phyloP scores from a whole-genome alignment of 208 protist species.

The Angomonas ambiguus region DNA sequence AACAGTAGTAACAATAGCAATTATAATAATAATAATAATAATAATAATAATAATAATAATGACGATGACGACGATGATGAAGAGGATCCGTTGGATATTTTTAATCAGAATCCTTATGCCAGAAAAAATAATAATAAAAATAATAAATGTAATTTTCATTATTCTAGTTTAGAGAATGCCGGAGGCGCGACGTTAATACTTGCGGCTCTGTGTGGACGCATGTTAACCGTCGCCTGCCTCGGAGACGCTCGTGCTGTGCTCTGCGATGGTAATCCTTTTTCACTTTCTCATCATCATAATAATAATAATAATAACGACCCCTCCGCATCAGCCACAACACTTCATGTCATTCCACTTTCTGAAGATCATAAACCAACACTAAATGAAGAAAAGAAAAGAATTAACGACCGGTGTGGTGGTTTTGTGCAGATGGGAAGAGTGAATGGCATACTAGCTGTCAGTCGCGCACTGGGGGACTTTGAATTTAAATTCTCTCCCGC shows the following conservation, averaged over 20 bases:
- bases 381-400: slow-evolving; percentile 60
- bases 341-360: slow-evolving; percentile 63
- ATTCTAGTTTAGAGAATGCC: slow-evolving; percentile 20
- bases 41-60: neutral
- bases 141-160: slow-evolving; percentile 19
- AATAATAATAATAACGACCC: slow-evolving; percentile 8
- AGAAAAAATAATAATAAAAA: slow-evolving; percentile 14
- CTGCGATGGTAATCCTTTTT: slow-evolving; percentile 56
- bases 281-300: neutral
- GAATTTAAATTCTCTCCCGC: slow-evolving; percentile 76
- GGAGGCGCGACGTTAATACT: slow-evolving; percentile 68
- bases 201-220: slow-evolving; percentile 62
- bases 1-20: neutral
- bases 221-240: slow-evolving; percentile 83
- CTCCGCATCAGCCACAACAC: neutral
- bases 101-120: slow-evolving; percentile 2
- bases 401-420: slow-evolving; percentile 62
- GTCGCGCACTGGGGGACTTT: slow-evolving; percentile 88
- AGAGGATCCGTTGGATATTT: neutral
- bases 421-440: slow-evolving; percentile 92
- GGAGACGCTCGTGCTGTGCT: slow-evolving; percentile 86
- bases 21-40: slow-evolving; percentile 1
- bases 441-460: slow-evolving; percentile 87
- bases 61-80: neutral
- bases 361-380: slow-evolving; percentile 91